Evolutionary conservation across 306 rosid species (phyloP).

Genomic region (Mucuna pruriens): DNA sequence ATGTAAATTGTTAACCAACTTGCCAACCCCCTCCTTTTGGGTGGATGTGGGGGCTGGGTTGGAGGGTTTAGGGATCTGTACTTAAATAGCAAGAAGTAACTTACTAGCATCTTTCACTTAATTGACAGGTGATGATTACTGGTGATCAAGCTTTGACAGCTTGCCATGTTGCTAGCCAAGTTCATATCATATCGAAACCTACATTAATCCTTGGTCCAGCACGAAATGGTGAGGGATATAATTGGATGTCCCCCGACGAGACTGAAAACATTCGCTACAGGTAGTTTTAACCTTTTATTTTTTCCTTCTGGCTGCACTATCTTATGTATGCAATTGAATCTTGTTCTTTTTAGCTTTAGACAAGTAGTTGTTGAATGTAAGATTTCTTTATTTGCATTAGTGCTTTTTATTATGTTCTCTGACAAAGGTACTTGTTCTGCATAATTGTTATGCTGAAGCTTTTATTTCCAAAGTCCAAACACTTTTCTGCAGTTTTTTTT

Average conservation of each 20-base stretch:
- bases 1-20: neutral
- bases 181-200: constrained; percentile 88
- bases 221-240: constrained; percentile 64
- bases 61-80: constrained; percentile 15
- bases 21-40: neutral
- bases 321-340: neutral
- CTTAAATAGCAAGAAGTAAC: constrained; percentile 27
- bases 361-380: neutral
- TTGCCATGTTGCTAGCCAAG: constrained; percentile 99
- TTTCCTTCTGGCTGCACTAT: neutral
- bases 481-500: constrained; percentile 2
- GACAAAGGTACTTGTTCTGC: neutral
- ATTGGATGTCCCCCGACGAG: constrained; percentile 96
- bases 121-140: constrained; percentile 91
- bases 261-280: constrained; percentile 66
- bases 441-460: constrained; percentile 1
- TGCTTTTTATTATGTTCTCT: neutral
- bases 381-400: neutral
- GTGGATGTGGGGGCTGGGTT: neutral
- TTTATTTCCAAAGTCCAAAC: neutral
- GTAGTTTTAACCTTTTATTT: constrained; percentile 41
- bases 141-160: constrained; percentile 99
- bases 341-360: constrained; percentile 13
- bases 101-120: constrained; percentile 24
- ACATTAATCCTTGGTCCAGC: constrained; percentile 74